Percentiles rank a stretch among this genome's conserved stretches.
phyloP scores from a whole-genome alignment of 495 filamentous ascomycete species.

The Lasiosphaeris hirsuta region DNA sequence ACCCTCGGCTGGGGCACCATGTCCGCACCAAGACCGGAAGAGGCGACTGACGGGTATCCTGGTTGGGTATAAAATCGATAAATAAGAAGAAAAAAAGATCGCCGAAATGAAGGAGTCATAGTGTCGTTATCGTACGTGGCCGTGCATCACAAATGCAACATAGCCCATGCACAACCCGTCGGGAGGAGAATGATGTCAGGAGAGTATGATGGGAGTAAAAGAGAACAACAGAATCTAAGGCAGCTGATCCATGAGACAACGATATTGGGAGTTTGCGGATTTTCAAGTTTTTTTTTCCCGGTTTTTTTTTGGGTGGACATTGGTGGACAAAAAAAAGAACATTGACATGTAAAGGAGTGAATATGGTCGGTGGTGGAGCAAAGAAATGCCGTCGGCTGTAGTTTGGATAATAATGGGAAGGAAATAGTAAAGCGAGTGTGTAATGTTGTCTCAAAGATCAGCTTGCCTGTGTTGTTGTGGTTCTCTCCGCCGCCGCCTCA shows the following conservation, averaged over 20 bases:
- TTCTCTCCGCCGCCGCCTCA: neutral
- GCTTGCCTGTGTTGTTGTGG: slow-evolving; percentile 1
- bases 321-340: slow-evolving; percentile 14
- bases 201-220: neutral
- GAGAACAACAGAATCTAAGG: neutral
- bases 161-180: too few species aligned
- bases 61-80: neutral
- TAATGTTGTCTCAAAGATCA: slow-evolving; percentile 11
- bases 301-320: slow-evolving; percentile 6
- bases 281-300: slow-evolving; percentile 7
- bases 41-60: slow-evolving; percentile 10
- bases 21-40: neutral
- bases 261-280: neutral
- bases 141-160: neutral
- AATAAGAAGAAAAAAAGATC: slow-evolving; percentile 1
- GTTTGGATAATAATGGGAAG: slow-evolving; percentile 8
- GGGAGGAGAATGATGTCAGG: too few species aligned
- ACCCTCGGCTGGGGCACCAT: too few species aligned
- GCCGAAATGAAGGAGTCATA: neutral
- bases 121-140: neutral
- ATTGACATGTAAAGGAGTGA: slow-evolving; percentile 20
- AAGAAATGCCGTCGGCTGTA: slow-evolving; percentile 19
- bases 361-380: slow-evolving; percentile 22
- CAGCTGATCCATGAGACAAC: slow-evolving; percentile 7
- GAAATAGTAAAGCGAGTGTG: slow-evolving; percentile 24